These are phyloP conservation scores for Pyrenophora seminiperda DNA, from an alignment of 2,329 filamentous ascomycete genomes.

Conservation along the genomic window DNA sequence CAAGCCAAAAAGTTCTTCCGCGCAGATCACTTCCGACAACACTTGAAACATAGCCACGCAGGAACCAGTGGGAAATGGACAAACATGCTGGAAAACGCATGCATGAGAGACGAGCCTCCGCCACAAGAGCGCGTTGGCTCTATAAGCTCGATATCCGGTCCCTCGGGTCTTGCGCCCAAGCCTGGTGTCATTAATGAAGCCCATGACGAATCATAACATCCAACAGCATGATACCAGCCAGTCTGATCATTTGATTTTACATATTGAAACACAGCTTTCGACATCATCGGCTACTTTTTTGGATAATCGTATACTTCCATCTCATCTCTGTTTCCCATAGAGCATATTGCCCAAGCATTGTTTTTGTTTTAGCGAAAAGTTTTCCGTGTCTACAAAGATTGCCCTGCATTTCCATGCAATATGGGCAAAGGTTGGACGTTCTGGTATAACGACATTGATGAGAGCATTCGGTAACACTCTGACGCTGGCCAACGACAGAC, in stretches of 20 bases:
- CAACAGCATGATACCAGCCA: neutral
- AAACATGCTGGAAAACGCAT: slow-evolving; percentile 94
- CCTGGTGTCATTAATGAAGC: slow-evolving; percentile 47
- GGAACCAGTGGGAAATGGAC: slow-evolving; percentile 99
- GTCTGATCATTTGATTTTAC: slow-evolving; percentile 1
- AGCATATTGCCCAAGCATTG: slow-evolving; percentile 4
- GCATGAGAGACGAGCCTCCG: slow-evolving; percentile 86
- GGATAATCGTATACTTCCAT: slow-evolving; percentile 5
- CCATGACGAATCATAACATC: slow-evolving; percentile 45
- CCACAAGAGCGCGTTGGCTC: slow-evolving; percentile 51
- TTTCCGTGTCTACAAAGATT: slow-evolving; percentile 10
- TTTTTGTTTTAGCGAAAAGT: slow-evolving; percentile 18
- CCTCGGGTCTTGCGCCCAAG: slow-evolving; percentile 40
- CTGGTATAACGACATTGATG: slow-evolving; percentile 22
- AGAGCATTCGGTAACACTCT: slow-evolving; percentile 14
- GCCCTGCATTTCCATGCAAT: slow-evolving; percentile 11
- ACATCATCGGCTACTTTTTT: neutral
- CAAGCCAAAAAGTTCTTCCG: slow-evolving; percentile 98
- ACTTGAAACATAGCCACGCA: slow-evolving; percentile 95
- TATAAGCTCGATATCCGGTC: slow-evolving; percentile 38
- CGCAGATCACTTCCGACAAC: slow-evolving; percentile 96
- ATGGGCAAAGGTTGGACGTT: slow-evolving; percentile 8
- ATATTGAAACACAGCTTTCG: slow-evolving; percentile 4
- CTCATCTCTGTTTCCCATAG: neutral
- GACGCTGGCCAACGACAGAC: slow-evolving; percentile 5